Evolutionary conservation across 768 basidiomycete species (phyloP).

Genomic region (Podaxis sp.): DNA sequence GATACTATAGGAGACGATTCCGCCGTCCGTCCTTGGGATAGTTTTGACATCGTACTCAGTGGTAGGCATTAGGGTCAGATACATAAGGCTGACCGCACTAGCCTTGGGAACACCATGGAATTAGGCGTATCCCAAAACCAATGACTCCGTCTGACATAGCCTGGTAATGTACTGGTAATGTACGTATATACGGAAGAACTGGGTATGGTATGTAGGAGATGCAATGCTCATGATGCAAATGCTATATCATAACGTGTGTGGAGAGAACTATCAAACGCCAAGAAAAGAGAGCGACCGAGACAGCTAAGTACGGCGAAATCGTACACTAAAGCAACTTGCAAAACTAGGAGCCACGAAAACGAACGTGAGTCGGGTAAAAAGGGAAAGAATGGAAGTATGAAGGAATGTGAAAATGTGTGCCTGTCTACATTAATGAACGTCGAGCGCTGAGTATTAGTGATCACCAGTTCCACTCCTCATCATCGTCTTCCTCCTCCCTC

Average conservation of each 20-base stretch:
- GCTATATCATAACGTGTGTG: not conserved
- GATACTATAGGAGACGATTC: no score
- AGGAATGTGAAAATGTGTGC: not conserved
- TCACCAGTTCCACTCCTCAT: constrained; percentile 63
- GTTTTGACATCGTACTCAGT: no score
- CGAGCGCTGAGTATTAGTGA: not conserved
- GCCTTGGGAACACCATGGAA: no score
- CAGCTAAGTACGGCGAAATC: not conserved
- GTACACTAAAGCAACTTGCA: not conserved
- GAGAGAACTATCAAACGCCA: not conserved
- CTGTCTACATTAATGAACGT: not conserved
- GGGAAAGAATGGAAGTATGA: not conserved
- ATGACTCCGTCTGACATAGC: no score
- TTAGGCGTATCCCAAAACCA: no score
- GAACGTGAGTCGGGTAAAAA: not conserved
- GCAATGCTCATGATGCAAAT: not conserved
- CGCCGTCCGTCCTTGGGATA: no score
- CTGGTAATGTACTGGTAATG: not conserved
- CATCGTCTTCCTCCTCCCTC: constrained; percentile 34
- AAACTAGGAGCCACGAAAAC: not conserved
- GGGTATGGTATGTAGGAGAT: not conserved
- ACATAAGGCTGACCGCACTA: no score
- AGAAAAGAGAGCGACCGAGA: not conserved
- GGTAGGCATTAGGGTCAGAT: no score
- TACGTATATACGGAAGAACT: not conserved